phyloP scores from a whole-genome alignment of 2,329 filamentous ascomycete genomes.

The Raffaelea albimanens region DNA sequence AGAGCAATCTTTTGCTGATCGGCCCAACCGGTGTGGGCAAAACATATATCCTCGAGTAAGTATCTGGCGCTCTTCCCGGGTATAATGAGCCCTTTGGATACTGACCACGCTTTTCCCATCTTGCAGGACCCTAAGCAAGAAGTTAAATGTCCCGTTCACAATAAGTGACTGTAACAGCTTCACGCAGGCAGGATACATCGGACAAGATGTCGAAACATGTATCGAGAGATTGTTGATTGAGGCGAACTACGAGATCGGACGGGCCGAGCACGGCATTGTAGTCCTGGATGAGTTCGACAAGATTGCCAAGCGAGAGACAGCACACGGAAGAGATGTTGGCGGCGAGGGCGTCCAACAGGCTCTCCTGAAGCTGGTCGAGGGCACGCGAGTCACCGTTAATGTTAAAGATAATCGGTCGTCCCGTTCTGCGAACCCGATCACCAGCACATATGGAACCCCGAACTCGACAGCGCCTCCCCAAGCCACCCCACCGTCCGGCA shows the following conservation, averaged over 20 bases:
- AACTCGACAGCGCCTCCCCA: constrained; percentile 37
- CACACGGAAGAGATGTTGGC: constrained; percentile 85
- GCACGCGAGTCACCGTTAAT: constrained; percentile 84
- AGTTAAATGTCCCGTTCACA: constrained; percentile 90
- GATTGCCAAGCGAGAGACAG: constrained; percentile 78
- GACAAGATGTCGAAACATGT: constrained; percentile 93
- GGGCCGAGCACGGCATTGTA: constrained; percentile 85
- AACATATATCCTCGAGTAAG: constrained; percentile 76
- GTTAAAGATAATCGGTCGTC: constrained; percentile 67
- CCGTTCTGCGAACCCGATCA: constrained; percentile 40
- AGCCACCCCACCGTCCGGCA: constrained; percentile 34
- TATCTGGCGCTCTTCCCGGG: too few relatives aligned
- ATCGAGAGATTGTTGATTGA: constrained; percentile 85
- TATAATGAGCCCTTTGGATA: too few relatives aligned
- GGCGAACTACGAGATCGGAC: constrained; percentile 76
- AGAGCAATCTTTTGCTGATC: constrained; percentile 85
- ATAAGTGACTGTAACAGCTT: constrained; percentile 95
- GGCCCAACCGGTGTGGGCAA: constrained; percentile 94
- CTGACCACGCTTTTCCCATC: constrained; percentile 14
- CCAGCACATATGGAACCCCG: constrained; percentile 39
- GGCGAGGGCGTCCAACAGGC: constrained; percentile 97
- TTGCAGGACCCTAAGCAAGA: constrained; percentile 75
- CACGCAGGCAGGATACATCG: constrained; percentile 94
- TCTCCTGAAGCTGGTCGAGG: constrained; percentile 89
- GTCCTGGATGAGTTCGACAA: constrained; percentile 97